Percentiles rank a stretch among this genome's conserved stretches.
Conservation (phyloP, 2,329 filamentous ascomycete species). For the Trichoderma sp. region DNA sequence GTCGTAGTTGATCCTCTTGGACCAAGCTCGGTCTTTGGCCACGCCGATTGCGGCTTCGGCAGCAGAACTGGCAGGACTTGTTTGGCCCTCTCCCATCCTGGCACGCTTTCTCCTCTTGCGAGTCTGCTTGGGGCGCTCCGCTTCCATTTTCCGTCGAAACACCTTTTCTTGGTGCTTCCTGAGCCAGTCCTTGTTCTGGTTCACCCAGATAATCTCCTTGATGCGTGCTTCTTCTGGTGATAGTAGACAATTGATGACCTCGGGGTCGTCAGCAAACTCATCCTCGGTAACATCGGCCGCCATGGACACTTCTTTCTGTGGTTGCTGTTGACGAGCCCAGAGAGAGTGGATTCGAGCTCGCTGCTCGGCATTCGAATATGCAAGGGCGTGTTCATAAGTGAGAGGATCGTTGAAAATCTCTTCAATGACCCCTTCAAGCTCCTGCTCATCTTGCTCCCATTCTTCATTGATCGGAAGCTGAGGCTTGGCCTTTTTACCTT, state of each 20-base stretch:
- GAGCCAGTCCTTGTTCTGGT: slow-evolving; percentile 91
- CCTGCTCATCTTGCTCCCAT: slow-evolving; percentile 60
- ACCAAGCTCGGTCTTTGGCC: slow-evolving; percentile 65
- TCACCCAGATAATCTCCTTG: slow-evolving; percentile 92
- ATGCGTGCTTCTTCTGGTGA: slow-evolving; percentile 69
- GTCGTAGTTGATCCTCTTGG: slow-evolving; percentile 73
- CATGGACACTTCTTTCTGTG: slow-evolving; percentile 51
- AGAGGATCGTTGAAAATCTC: slow-evolving; percentile 64
- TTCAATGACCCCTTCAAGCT: slow-evolving; percentile 67
- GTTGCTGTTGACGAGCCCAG: slow-evolving; percentile 48
- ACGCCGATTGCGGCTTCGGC: slow-evolving; percentile 67
- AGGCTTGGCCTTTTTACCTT: slow-evolving; percentile 34
- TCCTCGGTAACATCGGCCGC: slow-evolving; percentile 67
- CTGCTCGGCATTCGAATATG: slow-evolving; percentile 56
- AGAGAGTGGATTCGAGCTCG: slow-evolving; percentile 53
- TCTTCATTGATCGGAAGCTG: slow-evolving; percentile 58
- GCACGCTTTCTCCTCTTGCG: slow-evolving; percentile 54
- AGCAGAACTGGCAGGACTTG: slow-evolving; percentile 62
- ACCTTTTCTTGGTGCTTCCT: slow-evolving; percentile 81
- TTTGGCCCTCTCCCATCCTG: slow-evolving; percentile 62
- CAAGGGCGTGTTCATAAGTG: slow-evolving; percentile 53
- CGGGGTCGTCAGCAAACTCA: slow-evolving; percentile 86
- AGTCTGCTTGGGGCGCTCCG: slow-evolving; percentile 54
- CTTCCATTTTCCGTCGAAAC: slow-evolving; percentile 66
- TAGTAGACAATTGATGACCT: slow-evolving; percentile 78